Conservation (phyloP, 2,329 filamentous ascomycete genomes). For the Zymoseptoria tritici region DNA sequence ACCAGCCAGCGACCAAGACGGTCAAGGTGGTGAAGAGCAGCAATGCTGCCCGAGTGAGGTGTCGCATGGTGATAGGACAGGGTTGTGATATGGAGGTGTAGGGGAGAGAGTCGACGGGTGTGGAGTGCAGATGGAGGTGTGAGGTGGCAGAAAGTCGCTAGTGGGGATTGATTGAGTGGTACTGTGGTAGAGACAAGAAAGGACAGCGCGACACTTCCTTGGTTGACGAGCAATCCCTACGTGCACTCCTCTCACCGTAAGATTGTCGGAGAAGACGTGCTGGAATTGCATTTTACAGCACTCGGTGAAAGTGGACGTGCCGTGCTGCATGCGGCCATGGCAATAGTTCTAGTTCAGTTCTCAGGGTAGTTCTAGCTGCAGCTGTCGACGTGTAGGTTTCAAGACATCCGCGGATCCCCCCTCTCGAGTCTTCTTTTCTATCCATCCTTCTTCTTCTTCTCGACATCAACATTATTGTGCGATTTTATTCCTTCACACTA, state of each 20-base stretch:
- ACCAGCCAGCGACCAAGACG: slow-evolving; percentile 67
- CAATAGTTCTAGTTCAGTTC: background rate
- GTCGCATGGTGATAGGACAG: slow-evolving; percentile 56
- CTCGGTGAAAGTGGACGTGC: background rate
- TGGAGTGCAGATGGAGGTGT: background rate
- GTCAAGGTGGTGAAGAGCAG: slow-evolving; percentile 62
- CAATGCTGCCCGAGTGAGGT: slow-evolving; percentile 54
- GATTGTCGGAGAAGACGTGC: background rate
- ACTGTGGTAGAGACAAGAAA: no score
- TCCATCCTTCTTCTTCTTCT: background rate
- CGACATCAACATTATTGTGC: background rate
- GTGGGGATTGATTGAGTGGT: background rate
- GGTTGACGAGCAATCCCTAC: background rate
- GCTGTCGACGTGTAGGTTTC: background rate
- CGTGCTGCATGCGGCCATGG: background rate
- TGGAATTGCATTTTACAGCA: no score
- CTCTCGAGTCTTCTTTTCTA: background rate
- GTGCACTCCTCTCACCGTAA: background rate
- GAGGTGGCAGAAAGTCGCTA: background rate
- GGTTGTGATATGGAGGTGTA: slow-evolving; percentile 1
- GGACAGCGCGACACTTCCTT: background rate
- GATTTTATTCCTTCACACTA: background rate
- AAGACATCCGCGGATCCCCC: background rate
- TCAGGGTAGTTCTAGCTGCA: background rate
- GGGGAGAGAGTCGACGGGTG: slow-evolving; percentile 3